Conservation (phyloP, 2,329 filamentous ascomycete genomes). For the Blastomyces percursus region DNA sequence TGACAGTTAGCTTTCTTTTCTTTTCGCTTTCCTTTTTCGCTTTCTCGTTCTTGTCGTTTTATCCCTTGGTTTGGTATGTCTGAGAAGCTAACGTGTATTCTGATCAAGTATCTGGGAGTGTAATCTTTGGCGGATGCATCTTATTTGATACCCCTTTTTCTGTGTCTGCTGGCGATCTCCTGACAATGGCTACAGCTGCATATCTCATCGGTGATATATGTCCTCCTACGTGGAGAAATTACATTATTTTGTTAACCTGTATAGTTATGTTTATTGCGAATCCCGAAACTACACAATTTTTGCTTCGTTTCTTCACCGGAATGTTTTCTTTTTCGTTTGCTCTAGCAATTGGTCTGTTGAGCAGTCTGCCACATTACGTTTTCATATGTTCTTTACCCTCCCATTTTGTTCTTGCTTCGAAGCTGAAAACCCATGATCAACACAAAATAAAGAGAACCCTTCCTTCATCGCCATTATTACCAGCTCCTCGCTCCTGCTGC, state of each 20-base stretch:
- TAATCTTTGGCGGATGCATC: too few relatives aligned
- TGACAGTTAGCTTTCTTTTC: constrained; percentile 14
- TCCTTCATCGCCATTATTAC: not conserved
- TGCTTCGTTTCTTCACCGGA: not conserved
- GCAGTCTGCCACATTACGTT: not conserved
- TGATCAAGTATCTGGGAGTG: not conserved
- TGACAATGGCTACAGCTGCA: not conserved
- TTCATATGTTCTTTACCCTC: not conserved
- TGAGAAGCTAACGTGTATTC: not conserved
- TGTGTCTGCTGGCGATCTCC: not conserved
- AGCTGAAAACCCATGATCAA: not conserved
- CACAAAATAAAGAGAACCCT: not conserved
- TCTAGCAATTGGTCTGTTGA: not conserved
- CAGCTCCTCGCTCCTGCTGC: not conserved
- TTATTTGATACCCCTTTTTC: not conserved
- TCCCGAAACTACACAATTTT: not conserved
- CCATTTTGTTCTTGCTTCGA: not conserved
- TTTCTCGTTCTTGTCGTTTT: not conserved
- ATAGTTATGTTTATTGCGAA: not conserved
- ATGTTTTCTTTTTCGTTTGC: not conserved
- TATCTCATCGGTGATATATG: not conserved
- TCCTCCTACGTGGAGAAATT: not conserved
- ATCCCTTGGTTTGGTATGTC: not conserved
- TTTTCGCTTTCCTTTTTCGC: not conserved
- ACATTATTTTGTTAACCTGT: not conserved